Evolutionary conservation across 345 rosid species (phyloP).

Genomic region (Carallia brachiata): DNA sequence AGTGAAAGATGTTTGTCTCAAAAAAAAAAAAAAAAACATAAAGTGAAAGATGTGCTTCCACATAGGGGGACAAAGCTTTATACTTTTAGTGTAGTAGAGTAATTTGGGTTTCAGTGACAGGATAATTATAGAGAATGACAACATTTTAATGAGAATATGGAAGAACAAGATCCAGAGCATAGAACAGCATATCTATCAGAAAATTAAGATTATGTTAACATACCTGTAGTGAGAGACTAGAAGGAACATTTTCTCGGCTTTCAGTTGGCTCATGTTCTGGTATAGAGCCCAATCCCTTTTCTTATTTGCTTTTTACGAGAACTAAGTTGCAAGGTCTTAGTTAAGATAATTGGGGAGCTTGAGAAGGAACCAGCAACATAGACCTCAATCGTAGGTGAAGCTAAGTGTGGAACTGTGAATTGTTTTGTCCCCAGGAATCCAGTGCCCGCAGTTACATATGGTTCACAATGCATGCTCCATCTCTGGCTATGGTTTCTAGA

Average conservation of each 20-base stretch:
- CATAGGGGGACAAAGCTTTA: background rate
- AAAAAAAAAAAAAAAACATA: no score
- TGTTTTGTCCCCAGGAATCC: slow-evolving; percentile 24
- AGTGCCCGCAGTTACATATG: slow-evolving; percentile 12
- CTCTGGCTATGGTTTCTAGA: slow-evolving; percentile 15
- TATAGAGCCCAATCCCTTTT: slow-evolving; percentile 21
- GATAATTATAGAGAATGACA: background rate
- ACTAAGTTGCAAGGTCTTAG: slow-evolving; percentile 23
- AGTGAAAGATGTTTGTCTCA: no score
- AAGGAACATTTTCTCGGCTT: slow-evolving; percentile 12
- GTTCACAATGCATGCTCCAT: slow-evolving; percentile 30
- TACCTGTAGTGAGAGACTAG: slow-evolving; percentile 21
- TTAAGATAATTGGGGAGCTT: slow-evolving; percentile 26
- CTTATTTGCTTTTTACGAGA: slow-evolving; percentile 7
- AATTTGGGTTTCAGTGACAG: background rate
- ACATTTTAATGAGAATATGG: background rate
- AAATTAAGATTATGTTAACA: background rate
- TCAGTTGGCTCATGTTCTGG: slow-evolving; percentile 25
- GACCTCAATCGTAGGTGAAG: slow-evolving; percentile 25
- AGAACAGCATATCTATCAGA: background rate
- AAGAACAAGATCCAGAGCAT: no score
- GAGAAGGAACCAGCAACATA: slow-evolving; percentile 30
- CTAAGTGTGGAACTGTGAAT: slow-evolving; percentile 7
- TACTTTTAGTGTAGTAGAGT: background rate
- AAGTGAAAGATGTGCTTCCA: no score